Evolutionary conservation across 1,139 yeast genomes (phyloP).

Genomic region (Candida tetrigidarum): DNA sequence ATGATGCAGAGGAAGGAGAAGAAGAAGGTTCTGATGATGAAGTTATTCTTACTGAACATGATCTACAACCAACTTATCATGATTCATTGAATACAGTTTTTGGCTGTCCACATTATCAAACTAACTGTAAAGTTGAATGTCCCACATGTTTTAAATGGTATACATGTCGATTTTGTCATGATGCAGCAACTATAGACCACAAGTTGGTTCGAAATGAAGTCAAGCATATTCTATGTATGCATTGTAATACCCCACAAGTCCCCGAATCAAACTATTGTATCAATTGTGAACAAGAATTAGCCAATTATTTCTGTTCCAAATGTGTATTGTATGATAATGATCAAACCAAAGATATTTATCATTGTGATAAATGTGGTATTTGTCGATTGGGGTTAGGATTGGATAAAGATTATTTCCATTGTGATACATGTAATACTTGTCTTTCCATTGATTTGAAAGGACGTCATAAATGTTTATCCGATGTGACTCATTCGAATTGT

Average conservation of each 20-base stretch:
- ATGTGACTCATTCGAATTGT: conserved; percentile 89
- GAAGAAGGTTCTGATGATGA: conserved; percentile 30
- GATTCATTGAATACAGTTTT: conserved; percentile 40
- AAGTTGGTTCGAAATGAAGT: conserved; percentile 66
- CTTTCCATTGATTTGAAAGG: conserved; percentile 77
- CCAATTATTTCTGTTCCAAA: conserved; percentile 74
- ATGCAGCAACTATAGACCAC: conserved; percentile 58
- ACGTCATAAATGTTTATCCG: conserved; percentile 81
- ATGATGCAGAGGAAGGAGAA: conserved; percentile 22
- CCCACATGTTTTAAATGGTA: conserved; percentile 75
- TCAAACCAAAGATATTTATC: conserved; percentile 79
- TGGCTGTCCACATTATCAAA: conserved; percentile 85
- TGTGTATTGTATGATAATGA: conserved; percentile 90
- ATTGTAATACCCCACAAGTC: conserved; percentile 73
- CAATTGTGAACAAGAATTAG: conserved; percentile 67
- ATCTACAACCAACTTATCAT: conserved; percentile 55
- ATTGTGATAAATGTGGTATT: conserved; percentile 91
- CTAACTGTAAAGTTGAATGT: conserved; percentile 86
- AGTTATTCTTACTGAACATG: conserved; percentile 51
- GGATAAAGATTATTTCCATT: conserved; percentile 89
- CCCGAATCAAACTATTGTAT: conserved; percentile 69
- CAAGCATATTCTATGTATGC: conserved; percentile 77
- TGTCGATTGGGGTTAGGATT: conserved; percentile 89
- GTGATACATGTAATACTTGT: conserved; percentile 90
- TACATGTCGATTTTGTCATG: conserved; percentile 88